Evolutionary conservation across 1,284 basidiomycete species (phyloP), one percentile per base, ranked within the genome.

Genomic region (Porogramme epimiltina): DNA sequence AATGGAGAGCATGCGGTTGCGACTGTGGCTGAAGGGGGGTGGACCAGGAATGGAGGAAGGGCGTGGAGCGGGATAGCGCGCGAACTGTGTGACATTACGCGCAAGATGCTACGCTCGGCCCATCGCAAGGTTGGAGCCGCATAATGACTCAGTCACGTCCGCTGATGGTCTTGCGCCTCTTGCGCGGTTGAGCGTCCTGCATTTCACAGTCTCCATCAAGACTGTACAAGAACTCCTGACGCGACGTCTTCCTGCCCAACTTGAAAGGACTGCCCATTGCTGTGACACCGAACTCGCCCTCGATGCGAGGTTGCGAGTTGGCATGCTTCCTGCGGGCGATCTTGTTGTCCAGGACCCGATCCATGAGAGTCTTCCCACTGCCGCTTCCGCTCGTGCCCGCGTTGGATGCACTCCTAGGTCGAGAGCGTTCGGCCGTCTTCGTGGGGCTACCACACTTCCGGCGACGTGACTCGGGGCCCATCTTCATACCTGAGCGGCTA

Each of bases 101-200:
- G n/a, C n/a, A n/a, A n/a, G n/a, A n/a, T n/a, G n/a, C n/a, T n/a
- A n/a, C n/a, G n/a, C n/a, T n/a, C n/a, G n/a, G n/a, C n/a, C n/a
- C n/a, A n/a, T n/a, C n/a, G n/a, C n/a, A n/a, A n/a, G n/a, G n/a
- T n/a, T n/a, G n/a, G n/a, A n/a, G n/a, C n/a, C n/a, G n/a, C n/a
- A n/a, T n/a, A n/a, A n/a, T 13, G 28, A 34, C 22, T 31, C 54
- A 64, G 37, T 62, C 54, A 34, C 53, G 56, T 6, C 59, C 63
- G 43, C 48, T 56, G 49, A 65, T 50, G 38, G 66, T 68, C 56
- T 59, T 66, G 51, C 66, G 60, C 25, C 65, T 61, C 50, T 66
- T 68, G 58, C 56, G 65, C 18, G 61, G 56, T 38, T 51, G 52
- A 5, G 50, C 39, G 11, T 60, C 60, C 22, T 49, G 43, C 59